phyloP scores from a whole-genome alignment of 139 green algal genomes.

The Diplosphaera chodatii region DNA sequence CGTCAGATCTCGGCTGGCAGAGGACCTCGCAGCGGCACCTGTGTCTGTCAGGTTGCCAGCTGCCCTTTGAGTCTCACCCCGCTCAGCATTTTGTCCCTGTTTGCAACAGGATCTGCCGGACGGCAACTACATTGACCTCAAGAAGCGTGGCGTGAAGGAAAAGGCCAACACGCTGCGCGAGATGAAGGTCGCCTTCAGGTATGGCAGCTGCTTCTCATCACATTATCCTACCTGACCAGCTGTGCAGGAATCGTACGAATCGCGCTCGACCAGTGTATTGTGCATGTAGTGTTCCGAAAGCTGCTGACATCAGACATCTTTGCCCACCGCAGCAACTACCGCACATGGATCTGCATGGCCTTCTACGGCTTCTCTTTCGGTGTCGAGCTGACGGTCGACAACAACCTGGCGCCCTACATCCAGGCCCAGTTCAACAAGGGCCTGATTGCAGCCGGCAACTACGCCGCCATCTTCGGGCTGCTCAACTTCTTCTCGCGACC shows the following conservation, averaged over 20 bases:
- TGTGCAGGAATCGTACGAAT: too few species aligned
- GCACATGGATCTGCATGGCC: slow-evolving; percentile 37
- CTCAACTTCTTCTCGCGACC: slow-evolving; percentile 90
- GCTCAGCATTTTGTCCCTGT: too few species aligned
- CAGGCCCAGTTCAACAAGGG: slow-evolving; percentile 59
- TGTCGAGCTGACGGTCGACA: slow-evolving; percentile 59
- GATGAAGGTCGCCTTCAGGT: slow-evolving; percentile 11
- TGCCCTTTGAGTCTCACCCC: neutral
- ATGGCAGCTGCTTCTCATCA: slow-evolving; percentile 9
- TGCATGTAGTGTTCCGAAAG: too few species aligned
- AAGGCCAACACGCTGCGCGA: slow-evolving; percentile 34
- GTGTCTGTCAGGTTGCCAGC: too few species aligned
- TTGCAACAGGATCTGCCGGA: slow-evolving; percentile 76
- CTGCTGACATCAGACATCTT: too few species aligned
- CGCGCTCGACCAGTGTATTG: too few species aligned
- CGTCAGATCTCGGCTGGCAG: too few species aligned
- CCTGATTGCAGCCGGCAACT: slow-evolving; percentile 47
- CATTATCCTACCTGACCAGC: too few species aligned
- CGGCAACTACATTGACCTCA: slow-evolving; percentile 76
- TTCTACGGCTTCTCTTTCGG: slow-evolving; percentile 60
- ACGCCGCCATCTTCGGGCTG: slow-evolving; percentile 75
- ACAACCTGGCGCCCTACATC: slow-evolving; percentile 65
- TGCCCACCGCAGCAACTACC: slow-evolving; percentile 64
- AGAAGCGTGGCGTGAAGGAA: slow-evolving; percentile 60
- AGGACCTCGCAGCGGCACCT: too few species aligned